Percentiles rank a stretch among this genome's conserved stretches.
Conservation (phyloP, 345 rosid genomes). For the Eucalyptus pauciflora region DNA sequence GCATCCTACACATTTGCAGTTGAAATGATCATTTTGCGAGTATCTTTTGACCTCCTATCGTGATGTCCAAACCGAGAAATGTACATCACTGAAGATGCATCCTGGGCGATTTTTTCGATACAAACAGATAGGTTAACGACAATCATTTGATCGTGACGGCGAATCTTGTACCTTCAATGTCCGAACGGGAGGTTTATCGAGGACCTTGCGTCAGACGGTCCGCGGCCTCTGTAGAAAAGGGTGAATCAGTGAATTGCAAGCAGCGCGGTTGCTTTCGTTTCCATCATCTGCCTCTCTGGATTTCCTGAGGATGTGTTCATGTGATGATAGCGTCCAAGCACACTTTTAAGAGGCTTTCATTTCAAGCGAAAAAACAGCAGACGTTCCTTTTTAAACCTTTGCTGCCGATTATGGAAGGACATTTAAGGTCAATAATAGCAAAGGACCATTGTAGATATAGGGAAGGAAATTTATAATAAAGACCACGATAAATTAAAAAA, state of each 20-base stretch:
- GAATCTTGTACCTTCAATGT: neutral
- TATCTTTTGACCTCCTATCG: neutral
- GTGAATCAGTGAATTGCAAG: neutral
- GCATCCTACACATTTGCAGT: neutral
- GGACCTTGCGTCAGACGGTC: neutral
- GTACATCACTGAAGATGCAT: neutral
- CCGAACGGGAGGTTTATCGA: neutral
- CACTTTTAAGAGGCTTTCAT: neutral
- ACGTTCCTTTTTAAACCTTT: neutral
- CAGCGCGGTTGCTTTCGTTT: neutral
- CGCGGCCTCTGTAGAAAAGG: neutral
- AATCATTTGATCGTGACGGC: no score
- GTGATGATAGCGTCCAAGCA: neutral
- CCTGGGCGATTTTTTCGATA: neutral
- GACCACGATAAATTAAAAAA: neutral
- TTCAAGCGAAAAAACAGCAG: neutral
- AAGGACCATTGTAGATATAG: neutral
- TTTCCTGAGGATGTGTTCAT: neutral
- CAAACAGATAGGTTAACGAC: neutral
- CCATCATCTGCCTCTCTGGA: neutral
- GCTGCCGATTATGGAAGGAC: neutral
- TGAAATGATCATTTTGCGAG: neutral
- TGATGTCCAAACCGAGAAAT: neutral
- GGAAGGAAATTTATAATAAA: neutral
- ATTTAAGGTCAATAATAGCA: neutral